Evolutionary conservation across 2,329 filamentous ascomycete genomes (phyloP), one percentile per base, ranked within the genome.

Genomic region (Neoarthrinium moseri): DNA sequence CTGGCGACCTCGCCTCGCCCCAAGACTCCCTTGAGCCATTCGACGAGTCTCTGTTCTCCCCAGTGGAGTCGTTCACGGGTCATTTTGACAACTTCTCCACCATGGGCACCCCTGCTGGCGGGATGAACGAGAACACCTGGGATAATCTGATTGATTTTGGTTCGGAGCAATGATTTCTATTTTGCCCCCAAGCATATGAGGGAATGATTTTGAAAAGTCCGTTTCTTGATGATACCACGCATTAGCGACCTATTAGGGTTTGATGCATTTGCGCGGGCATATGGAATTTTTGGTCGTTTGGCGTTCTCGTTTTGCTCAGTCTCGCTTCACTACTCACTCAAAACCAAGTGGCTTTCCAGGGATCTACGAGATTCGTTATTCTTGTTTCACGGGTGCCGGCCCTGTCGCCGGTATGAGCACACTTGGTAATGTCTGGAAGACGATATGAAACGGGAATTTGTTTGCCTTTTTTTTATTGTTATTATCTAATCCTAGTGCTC

Each of bases 71-170:
- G 3, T 42, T 51, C 8, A 51, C 53, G 3, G 30, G 52, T 2
- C 33, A 51, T 2, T 21, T 46, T 4, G 53, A 56, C 2, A 36
- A 32, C 20, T 54, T 50, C 36, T 50, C 46, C 36, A 55, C 51
- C 0, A 39, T 58, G 17, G 52, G 52, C 13, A 60, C 58, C 5
- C 53, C 58, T 13, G 48, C 34, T n/a, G 49, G 39, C 10, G 54
- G 49, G 10, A 41, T 38, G 33, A 53, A 47, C 2, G 52, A 47
- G 20, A 56, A 58, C 27, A 51, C 32, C 1, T 63, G 60, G 59
- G 60, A 63, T 30, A 59, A 51, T 23, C 59, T 62, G 18, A 52
- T 63, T 15, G 59, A 63, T 35, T 63, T 61, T 29, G 60, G 58
- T 17, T 53, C 56, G 0, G 59, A 62, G 50, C 55, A 59, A 45